Base-by-base conservation (phyloP, 345 rosid species). In the Euphorbia tirucalli region DNA sequence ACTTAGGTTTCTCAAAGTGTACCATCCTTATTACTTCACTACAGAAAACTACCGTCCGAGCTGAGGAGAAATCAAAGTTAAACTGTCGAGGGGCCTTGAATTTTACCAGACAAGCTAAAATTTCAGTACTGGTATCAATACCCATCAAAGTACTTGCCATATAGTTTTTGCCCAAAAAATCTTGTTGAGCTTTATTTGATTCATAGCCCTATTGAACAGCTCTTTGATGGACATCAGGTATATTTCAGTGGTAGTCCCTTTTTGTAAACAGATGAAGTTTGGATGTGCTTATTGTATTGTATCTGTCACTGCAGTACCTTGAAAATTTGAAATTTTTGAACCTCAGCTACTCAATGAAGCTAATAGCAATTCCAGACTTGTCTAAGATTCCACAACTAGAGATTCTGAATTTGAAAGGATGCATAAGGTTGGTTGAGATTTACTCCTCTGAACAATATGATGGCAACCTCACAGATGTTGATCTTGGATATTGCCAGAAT, bases 321-420 rank as follows among this genome's bases (percentile, higher is more conserved):
- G 64, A 44, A 25, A 65, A 66, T 44, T 56, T 73, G 52, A 73
- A 57, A 32, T 4, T 18, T 31, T 19, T 73, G 21, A 44, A 73
- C 46, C 49, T 66, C 9, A 30, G 25, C 15, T 57, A 66, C 48
- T 73, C 59, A 22, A 30, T 28, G 30, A 18, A 19, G 18, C 27
- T 73, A 22, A 58, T 24, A 18, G 43, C 25, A 46, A 56, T 55
- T n/a, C 58, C 65, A 9, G 65, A 73, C 41, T 7, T 65, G 55
- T 41, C 76, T 19, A 13, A 43, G 27, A 39, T 54, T 3, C 65
- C 56, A 39, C n/a, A 32, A 3, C 65, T 56, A 0, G 76, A 73
- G 65, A 44, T n/a, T 7, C 9, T 65, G 18, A 27, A 13, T 9
- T 22, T 43, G 1, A 43, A 15, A 65, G 44, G 50, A 3, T 65